A percentile compares a stretch with the other conserved stretches of the same genome.
Evolutionary conservation across 345 rosid species (phyloP).

Genomic region (Passiflora organensis): DNA sequence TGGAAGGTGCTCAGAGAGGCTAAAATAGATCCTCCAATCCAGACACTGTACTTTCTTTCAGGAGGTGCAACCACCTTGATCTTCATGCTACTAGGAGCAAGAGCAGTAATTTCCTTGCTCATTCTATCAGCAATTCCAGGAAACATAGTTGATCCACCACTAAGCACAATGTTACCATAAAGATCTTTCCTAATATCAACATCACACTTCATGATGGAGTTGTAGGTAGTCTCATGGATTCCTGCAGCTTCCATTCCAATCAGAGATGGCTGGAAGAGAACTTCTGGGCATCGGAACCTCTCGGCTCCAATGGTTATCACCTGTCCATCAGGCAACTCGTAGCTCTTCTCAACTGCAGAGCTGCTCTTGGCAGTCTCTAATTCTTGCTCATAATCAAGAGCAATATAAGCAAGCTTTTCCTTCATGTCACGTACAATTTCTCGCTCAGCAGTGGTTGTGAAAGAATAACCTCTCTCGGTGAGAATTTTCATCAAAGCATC

Average conservation of each 20-base stretch:
- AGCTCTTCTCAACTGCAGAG: conserved; percentile 36
- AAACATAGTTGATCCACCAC: conserved; percentile 46
- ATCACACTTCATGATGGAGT: no score
- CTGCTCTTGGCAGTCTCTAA: conserved; percentile 33
- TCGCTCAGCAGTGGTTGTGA: conserved; percentile 41
- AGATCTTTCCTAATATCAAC: no score
- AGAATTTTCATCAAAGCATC: conserved; percentile 18
- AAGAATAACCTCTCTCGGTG: conserved; percentile 24
- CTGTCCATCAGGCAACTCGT: no score
- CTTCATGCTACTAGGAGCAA: no score
- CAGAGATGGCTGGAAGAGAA: conserved; percentile 39
- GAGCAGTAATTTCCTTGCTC: conserved; percentile 46
- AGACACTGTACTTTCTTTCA: conserved; percentile 48
- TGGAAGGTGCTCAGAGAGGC: conserved; percentile 51
- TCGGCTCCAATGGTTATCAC: conserved; percentile 44
- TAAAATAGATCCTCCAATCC: conserved; percentile 55
- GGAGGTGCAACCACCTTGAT: conserved; percentile 55
- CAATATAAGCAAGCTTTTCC: conserved; percentile 40
- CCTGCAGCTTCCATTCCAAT: no score
- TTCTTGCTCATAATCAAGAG: conserved; percentile 43
- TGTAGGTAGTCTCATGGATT: no score
- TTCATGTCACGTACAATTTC: conserved; percentile 51
- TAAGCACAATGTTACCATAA: conserved; percentile 46
- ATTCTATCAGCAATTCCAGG: conserved; percentile 46
- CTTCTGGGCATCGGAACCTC: conserved; percentile 42